Base-by-base conservation (phyloP, 2,329 filamentous ascomycete species). In the Colletotrichum musae region DNA sequence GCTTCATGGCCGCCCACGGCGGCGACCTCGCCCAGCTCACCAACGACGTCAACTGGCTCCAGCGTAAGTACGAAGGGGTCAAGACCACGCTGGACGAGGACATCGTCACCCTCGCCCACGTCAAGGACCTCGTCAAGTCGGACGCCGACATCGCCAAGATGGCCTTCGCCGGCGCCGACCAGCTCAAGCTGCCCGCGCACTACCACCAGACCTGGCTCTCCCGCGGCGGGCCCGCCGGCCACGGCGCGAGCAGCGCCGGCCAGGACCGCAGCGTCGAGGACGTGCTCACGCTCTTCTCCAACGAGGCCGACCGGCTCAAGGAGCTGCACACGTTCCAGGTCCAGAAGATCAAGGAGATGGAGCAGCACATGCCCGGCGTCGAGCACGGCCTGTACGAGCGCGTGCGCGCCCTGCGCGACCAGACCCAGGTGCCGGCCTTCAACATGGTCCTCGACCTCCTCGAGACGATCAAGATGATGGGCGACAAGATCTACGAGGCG, bases 151-250 rank as follows among this genome's bases (percentile, higher is more conserved):
- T 94, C 73, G 91, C 92, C 9, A 88, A 91, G 72, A 86, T 94
- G 63, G 89, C 89, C 70, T 93, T 94, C 83, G 89, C 91, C 66
- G 91, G 91, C 24, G 89, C 93, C 39, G 91, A 94, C 75, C 93
- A 93, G 75, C 84, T 94, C 62, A 91, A 91, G 73, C 84, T 95
- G 16, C 93, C 93, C 3, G 80, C 82, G 15, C 85, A 87, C 74
- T 87, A 87, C 72, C 85, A 87, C 72, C 81, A 83, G 61, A 83
- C 82, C 0, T 82, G 82, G 13, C 80, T 84, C 2, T 84, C 83
- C 47, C 81, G 81, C 13, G 80, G 78, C 28, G 69, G 66, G 9
- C 43, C 58, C 4, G 66, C 60, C 5, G 58, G 67, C 26, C 21
- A 24, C 21, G 65, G 60, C 43, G 58, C 69, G 50, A 68, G 65